A percentile compares a stretch with the other conserved stretches of the same genome.
Conservation (phyloP, 164 flowering plant genomes). For the Berberis thunbergii region DNA sequence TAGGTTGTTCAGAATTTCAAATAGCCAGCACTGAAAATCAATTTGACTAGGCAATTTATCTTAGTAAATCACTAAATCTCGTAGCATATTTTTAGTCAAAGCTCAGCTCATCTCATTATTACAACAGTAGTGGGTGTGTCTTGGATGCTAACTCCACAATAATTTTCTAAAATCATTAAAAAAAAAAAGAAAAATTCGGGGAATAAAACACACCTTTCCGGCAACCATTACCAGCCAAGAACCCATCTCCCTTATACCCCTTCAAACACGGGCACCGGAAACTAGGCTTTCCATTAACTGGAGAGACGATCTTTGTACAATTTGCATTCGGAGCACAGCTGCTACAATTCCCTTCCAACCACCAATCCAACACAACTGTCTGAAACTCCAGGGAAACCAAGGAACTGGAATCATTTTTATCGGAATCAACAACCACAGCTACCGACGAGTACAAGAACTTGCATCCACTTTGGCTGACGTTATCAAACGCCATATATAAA, state of each 20-base stretch:
- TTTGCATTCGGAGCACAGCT: conserved; percentile 32
- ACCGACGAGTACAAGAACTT: conserved; percentile 33
- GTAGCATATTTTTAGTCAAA: too few relatives aligned
- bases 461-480: conserved; percentile 23
- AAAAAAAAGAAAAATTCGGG: not conserved
- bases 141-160: too few relatives aligned
- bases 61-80: too few relatives aligned
- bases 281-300: conserved; percentile 17
- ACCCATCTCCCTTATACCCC: conserved; percentile 70
- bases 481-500: conserved; percentile 8
- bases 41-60: too few relatives aligned
- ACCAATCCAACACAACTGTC: conserved; percentile 53
- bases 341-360: conserved; percentile 34
- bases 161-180: too few relatives aligned
- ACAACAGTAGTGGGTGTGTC: too few relatives aligned
- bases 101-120: too few relatives aligned
- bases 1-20: too few relatives aligned
- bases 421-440: conserved; percentile 15
- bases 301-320: conserved; percentile 22
- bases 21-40: too few relatives aligned
- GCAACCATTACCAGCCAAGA: conserved; percentile 46
- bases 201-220: conserved; percentile 35
- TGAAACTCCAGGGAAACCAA: conserved; percentile 40
- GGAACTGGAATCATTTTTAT: not conserved
- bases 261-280: conserved; percentile 45